phyloP scores from a whole-genome alignment of 306 rosid species.

The Styphnolobium japonicum region DNA sequence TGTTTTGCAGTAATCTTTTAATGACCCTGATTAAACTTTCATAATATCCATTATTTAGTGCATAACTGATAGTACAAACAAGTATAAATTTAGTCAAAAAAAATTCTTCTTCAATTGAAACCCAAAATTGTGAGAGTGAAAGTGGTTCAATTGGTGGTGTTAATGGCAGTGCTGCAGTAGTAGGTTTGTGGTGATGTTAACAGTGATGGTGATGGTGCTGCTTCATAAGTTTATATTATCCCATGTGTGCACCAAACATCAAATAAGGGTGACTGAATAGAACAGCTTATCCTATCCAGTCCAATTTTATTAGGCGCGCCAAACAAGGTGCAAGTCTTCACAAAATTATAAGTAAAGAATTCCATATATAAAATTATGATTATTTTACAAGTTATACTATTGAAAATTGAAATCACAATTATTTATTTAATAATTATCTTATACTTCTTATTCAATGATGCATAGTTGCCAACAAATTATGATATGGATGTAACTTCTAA shows the following conservation, averaged over 20 bases:
- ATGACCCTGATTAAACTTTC: too few species aligned
- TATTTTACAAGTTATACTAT: neutral
- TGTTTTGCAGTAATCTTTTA: neutral
- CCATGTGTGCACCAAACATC: slow-evolving; percentile 9
- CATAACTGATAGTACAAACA: too few species aligned
- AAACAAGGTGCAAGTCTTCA: slow-evolving; percentile 12
- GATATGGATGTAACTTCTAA: slow-evolving; percentile 21
- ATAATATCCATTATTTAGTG: too few species aligned
- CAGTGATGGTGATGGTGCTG: too few species aligned
- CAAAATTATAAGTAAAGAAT: too few species aligned
- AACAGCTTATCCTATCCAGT: neutral
- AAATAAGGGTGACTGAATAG: neutral
- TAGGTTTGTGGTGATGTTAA: too few species aligned
- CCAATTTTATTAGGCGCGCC: slow-evolving; percentile 6
- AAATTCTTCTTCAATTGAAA: too few species aligned
- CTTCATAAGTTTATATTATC: neutral
- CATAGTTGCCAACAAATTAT: slow-evolving; percentile 8
- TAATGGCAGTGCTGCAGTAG: too few species aligned
- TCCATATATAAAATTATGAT: neutral
- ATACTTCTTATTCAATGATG: neutral
- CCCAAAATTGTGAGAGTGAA: too few species aligned
- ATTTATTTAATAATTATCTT: neutral
- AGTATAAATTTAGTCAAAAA: too few species aligned
- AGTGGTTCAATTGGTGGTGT: too few species aligned
- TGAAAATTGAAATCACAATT: neutral